Evolutionary conservation across 257 asterid species (phyloP), one percentile per base, ranked within the genome.

Genomic region (Petunia secreta): DNA sequence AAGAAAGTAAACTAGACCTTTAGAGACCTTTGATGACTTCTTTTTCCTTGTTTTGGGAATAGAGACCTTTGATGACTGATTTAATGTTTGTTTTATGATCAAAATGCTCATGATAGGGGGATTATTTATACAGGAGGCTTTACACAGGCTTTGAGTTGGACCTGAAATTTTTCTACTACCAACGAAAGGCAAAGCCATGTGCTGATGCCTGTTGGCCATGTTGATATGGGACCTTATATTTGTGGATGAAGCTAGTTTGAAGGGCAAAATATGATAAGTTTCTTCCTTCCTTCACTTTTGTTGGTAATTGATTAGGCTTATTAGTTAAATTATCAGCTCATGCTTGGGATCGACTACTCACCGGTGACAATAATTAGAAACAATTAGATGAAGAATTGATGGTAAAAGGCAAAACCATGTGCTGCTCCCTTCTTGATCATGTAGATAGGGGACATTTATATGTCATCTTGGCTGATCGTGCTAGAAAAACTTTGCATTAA

Each of bases 221-320:
- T 64, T 64, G 44, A 64, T 64, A 64, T 64, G 71, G 2, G 48
- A 48, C 71, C 48, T 64, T 38, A 64, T 37, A 11, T 64, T 64
- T 64, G 34, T 38, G 34, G 63, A 13, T 55, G 60, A 55, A 55
- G 7, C 4, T 55, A 13, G 60, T 2, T 55, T 55, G 25, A 55
- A 55, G 15, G 60, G 60, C 6, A 4, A 15, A 57, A 57, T 25
- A 57, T 57, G 62, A 14, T 57, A 57, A 14, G 34, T 55, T 55
- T 55, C 34, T 4, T 55, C 34, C 8, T 15, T 55, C 15, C 62
- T 55, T 55, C 34, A 57, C 62, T 57, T 57, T 57, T 25, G 8
- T 15, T 0, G 8, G 15, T 8, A 57, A 57, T 34, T 5, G 15
- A 52, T 52, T 52, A 9, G 3, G 4, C 75, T 53, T 5, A 66